Percentiles rank a stretch among this genome's conserved stretches.
phyloP scores from a whole-genome alignment of 768 basidiomycete species.

The Tephrocybe sp. region DNA sequence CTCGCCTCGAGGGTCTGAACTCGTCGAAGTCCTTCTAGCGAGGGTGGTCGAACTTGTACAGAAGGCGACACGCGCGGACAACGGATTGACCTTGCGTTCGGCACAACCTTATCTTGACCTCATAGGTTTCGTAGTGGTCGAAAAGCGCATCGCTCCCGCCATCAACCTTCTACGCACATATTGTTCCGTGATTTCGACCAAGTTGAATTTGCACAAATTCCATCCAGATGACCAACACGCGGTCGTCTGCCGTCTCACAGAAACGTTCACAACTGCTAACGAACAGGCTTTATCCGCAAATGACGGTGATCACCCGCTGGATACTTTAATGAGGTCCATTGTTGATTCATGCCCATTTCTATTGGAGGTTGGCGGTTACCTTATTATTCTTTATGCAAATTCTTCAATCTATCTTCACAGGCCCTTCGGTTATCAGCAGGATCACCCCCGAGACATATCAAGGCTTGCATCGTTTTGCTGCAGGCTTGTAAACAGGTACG shows the following conservation, averaged over 20 bases:
- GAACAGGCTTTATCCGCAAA: constrained; percentile 25
- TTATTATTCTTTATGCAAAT: constrained; percentile 1
- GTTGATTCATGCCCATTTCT: constrained; percentile 50
- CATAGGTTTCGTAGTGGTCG: constrained; percentile 40
- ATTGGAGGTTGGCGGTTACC: constrained; percentile 41
- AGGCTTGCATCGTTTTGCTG: constrained; percentile 41
- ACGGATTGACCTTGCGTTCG: constrained; percentile 31
- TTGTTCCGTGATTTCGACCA: constrained; percentile 40
- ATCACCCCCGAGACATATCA: constrained; percentile 28
- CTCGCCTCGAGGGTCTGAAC: constrained; percentile 35
- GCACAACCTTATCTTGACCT: constrained; percentile 48
- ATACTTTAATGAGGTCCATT: constrained; percentile 43
- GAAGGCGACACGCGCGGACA: constrained; percentile 15
- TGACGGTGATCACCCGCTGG: constrained; percentile 26
- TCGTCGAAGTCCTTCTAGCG: constrained; percentile 30
- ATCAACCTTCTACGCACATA: constrained; percentile 55
- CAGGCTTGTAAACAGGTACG: constrained; percentile 42
- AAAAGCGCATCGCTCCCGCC: constrained; percentile 41
- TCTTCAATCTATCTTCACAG: constrained; percentile 17
- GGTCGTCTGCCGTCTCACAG: constrained; percentile 47
- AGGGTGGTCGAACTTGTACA: constrained; percentile 17
- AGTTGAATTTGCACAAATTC: constrained; percentile 47
- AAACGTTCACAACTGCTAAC: constrained; percentile 40
- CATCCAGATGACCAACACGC: constrained; percentile 40
- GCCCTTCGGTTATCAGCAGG: constrained; percentile 30